Evolutionary conservation across 345 rosid species (phyloP).

Genomic region (Hibiscus syriacus): DNA sequence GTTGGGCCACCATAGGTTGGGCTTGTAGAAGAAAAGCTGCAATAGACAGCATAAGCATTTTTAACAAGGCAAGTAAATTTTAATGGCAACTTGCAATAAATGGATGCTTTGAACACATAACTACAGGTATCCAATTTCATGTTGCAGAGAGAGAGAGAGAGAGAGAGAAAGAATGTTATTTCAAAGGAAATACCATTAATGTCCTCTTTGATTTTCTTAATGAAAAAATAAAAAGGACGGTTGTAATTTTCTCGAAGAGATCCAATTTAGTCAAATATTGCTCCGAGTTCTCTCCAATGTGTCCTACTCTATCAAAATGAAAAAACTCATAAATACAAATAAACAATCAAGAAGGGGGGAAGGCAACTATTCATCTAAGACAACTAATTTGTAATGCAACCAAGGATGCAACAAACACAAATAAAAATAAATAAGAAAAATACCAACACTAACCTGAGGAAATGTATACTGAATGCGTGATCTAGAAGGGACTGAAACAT

Average conservation of each 20-base stretch:
- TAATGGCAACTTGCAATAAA: background rate
- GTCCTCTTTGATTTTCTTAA: background rate
- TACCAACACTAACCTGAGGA: slow-evolving; percentile 51
- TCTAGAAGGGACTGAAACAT: slow-evolving; percentile 50
- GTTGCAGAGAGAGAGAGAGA: background rate
- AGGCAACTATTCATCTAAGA: background rate
- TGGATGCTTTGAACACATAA: background rate
- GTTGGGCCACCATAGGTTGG: slow-evolving; percentile 99
- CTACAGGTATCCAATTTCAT: background rate
- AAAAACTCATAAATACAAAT: background rate
- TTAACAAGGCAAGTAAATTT: background rate
- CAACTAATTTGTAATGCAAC: too few relatives aligned
- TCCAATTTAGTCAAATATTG: too few relatives aligned
- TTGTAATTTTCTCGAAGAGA: too few relatives aligned
- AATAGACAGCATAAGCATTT: slow-evolving; percentile 10
- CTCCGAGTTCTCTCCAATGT: too few relatives aligned
- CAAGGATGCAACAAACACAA: background rate
- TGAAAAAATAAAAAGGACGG: too few relatives aligned
- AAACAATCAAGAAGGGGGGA: background rate
- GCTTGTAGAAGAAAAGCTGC: slow-evolving; percentile 92
- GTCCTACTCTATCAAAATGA: too few relatives aligned
- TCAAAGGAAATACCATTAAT: background rate
- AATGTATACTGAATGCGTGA: slow-evolving; percentile 51
- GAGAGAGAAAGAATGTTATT: background rate
- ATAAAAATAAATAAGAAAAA: slow-evolving; percentile 1